These are phyloP conservation scores for Lasiosphaeria ovina DNA, from an alignment of 495 filamentous ascomycete species.

Conservation along the genomic window DNA sequence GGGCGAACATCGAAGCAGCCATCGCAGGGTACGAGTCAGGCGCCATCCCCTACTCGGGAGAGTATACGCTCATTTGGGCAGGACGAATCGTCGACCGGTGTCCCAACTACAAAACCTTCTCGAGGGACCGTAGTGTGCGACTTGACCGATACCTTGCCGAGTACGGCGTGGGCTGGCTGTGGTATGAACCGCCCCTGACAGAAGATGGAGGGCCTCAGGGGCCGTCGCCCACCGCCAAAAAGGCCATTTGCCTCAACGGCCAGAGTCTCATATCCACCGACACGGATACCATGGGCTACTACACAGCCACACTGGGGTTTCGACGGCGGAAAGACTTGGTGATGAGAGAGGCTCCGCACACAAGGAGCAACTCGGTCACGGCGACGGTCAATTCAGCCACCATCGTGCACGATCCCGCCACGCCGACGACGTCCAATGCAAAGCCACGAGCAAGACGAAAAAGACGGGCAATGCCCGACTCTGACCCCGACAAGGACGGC, in stretches of 20 bases:
- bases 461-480: background rate
- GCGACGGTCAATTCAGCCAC: background rate
- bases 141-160: conserved; percentile 38
- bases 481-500: conserved; percentile 14
- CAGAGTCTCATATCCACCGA: background rate
- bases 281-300: conserved; percentile 27
- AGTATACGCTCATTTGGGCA: conserved; percentile 45
- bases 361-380: background rate
- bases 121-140: conserved; percentile 35
- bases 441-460: background rate
- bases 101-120: conserved; percentile 37
- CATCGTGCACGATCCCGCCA: background rate
- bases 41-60: conserved; percentile 36
- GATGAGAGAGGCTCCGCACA: background rate
- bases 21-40: conserved; percentile 44
- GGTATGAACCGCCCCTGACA: conserved; percentile 48
- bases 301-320: conserved; percentile 27
- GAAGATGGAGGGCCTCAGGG: conserved; percentile 6
- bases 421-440: background rate
- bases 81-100: conserved; percentile 46
- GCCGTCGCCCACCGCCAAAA: conserved; percentile 25
- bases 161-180: conserved; percentile 48
- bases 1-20: conserved; percentile 43
- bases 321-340: conserved; percentile 21
- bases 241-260: conserved; percentile 30